Base-by-base conservation (phyloP, 305 asterid species). In the Fraxinus xanthoxyloides region DNA sequence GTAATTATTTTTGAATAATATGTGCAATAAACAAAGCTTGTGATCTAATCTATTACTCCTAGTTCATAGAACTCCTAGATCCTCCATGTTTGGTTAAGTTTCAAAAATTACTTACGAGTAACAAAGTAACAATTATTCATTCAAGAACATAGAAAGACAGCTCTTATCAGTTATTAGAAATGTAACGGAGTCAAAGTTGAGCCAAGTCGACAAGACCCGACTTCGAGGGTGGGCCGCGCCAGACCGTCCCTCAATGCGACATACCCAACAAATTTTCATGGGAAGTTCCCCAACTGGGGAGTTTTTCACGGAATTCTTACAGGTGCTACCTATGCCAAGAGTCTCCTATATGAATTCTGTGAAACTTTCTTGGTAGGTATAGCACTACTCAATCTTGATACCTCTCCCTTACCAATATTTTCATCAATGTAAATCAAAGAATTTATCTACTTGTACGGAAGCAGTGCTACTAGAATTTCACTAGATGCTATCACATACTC, bases 1-100 rank as follows among this genome's bases (percentile, higher is more conserved):
- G 48, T 1, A 21, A 23, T 82, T 78, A 34, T 15, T 19, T 26
- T 26, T 6, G 31, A 30, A 73, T 82, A 80, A 79, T 40, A 28
- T 30, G 7, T 32, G 19, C 23, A 32, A 81, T 72, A 67, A 81
- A 43, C 15, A 78, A 81, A 77, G 6, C 35, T 36, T 54, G 1
- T 23, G 35, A 67, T 32, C 34, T 74, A 13, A 8, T 65, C 48
- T 48, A 46, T 75, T 65, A 36, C 59, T 54, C 54, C 5, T 46
- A 46, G 3, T 46, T 46, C 56, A 12, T n/a, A 13, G 31, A 7
- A 84, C 12, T 76, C 54, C 76, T 54, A 38, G 72, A 83, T 84
- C 31, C 40, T 63, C 7, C 77, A 73, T 38, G 23, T 40, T 69
- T 48, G 32, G 3, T 28, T 23, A 23, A 13, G 6, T 59, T 21